phyloP scores from a whole-genome alignment of 2,329 filamentous ascomycete genomes.

The Xylariaceae sp. region DNA sequence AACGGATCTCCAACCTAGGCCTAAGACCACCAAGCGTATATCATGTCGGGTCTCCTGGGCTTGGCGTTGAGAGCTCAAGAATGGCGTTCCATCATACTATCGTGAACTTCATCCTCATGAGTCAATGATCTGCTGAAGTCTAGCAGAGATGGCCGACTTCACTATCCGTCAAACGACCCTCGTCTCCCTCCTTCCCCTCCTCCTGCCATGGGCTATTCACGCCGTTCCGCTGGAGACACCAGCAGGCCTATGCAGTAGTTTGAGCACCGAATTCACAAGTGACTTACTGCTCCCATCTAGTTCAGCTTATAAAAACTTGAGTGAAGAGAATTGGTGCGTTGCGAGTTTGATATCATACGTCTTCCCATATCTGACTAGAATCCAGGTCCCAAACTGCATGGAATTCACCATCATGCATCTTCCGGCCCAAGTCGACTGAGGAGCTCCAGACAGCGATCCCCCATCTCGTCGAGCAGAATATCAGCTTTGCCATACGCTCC shows the following conservation, averaged over 20 bases:
- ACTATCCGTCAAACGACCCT: not conserved
- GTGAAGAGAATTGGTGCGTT: not conserved
- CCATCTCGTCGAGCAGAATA: not conserved
- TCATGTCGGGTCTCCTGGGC: too few species aligned
- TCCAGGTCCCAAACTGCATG: not conserved
- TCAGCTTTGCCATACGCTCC: slow-evolving; percentile 10
- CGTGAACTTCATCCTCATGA: not conserved
- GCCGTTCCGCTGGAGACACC: not conserved
- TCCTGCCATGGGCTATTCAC: not conserved
- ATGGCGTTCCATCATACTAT: too few species aligned
- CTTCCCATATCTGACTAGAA: not conserved
- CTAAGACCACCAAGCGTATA: too few species aligned
- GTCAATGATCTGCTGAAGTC: not conserved
- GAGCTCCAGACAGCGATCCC: not conserved
- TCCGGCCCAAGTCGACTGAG: not conserved
- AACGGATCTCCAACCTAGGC: too few species aligned
- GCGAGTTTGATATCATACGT: too few species aligned
- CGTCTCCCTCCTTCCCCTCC: not conserved
- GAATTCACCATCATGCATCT: slow-evolving; percentile 3
- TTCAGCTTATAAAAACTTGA: not conserved
- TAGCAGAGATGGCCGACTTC: not conserved
- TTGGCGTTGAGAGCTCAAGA: too few species aligned
- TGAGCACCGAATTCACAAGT: not conserved
- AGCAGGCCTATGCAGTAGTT: not conserved
- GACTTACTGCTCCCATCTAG: not conserved